phyloP scores from a whole-genome alignment of 2,329 filamentous ascomycete species.

The Ophiocordyceps polyrhachis-furcata region DNA sequence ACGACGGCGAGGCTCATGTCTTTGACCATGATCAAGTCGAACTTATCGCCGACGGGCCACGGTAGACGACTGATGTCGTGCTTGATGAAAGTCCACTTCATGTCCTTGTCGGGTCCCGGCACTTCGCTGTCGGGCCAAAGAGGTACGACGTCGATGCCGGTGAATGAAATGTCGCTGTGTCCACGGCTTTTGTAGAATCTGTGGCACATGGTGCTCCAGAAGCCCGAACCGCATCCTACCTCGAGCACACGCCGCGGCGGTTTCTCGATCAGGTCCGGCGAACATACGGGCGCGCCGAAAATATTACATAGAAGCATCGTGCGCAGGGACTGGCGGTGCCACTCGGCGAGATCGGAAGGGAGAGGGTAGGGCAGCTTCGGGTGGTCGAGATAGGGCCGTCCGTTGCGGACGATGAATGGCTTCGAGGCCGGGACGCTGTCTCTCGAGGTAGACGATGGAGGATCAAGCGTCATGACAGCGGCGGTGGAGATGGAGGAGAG shows the following conservation, averaged over 20 bases:
- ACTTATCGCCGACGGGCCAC: slow-evolving; percentile 59
- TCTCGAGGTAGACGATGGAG: slow-evolving; percentile 16
- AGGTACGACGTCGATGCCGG: slow-evolving; percentile 65
- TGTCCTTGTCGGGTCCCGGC: slow-evolving; percentile 44
- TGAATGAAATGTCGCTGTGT: slow-evolving; percentile 53
- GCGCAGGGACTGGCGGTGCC: slow-evolving; percentile 72
- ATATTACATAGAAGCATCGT: slow-evolving; percentile 67
- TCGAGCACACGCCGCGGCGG: slow-evolving; percentile 68
- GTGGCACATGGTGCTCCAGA: slow-evolving; percentile 82
- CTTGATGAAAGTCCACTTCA: slow-evolving; percentile 78
- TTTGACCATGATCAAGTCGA: slow-evolving; percentile 79
- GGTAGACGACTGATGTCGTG: slow-evolving; percentile 64
- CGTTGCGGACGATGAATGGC: slow-evolving; percentile 55
- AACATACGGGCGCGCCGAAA: slow-evolving; percentile 64
- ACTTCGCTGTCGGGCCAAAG: slow-evolving; percentile 31
- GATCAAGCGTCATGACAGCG: slow-evolving; percentile 31
- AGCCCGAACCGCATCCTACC: slow-evolving; percentile 68
- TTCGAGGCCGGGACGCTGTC: slow-evolving; percentile 21
- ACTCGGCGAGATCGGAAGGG: slow-evolving; percentile 69
- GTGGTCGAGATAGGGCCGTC: slow-evolving; percentile 68
- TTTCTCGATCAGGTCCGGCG: slow-evolving; percentile 42
- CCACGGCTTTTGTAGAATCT: slow-evolving; percentile 55
- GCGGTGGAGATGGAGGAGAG: slow-evolving; percentile 22
- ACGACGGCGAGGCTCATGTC: slow-evolving; percentile 54
- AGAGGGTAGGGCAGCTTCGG: slow-evolving; percentile 58